Evolutionary conservation across 2,329 filamentous ascomycete genomes (phyloP), one percentile per base, ranked within the genome.

Genomic region (Lecanosticta acicola): DNA sequence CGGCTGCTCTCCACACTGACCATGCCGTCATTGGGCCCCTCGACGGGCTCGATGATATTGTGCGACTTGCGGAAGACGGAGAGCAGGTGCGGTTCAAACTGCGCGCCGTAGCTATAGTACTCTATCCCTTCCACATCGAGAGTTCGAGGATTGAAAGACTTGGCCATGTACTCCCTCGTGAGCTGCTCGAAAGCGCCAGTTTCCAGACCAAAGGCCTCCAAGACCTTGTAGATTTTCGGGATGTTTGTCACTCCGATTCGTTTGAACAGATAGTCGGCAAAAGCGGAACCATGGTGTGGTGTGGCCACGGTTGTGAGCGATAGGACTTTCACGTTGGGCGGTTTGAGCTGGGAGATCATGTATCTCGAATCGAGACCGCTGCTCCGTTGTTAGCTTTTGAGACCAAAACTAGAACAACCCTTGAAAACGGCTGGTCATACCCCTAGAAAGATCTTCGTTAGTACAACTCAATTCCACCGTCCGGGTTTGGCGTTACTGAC

Each of bases 311-410:
- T 83, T 0, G 80, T 83, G 54, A 83, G 62, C 0, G 79, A 82
- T 32, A 89, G 74, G 48, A 95, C 85, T 61, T 87, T 87, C 54
- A 95, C 87, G 41, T 82, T 78, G 2, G 69, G 67, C 8, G 78
- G 78, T 40, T 72, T 71, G 17, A 83, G 65, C 34, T 67, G 71
- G 48, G 76, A 80, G 55, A 83, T 79, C 77, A 83, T 81, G 55
- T 81, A 81, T 47, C 80, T 71, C 24, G 80, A 73, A 59, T 83
- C 80, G 41, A 83, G 73, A 7, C 80, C 80, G 43, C 80, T 80
- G 56, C n/a, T n/a, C n/a, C n/a, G n/a, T n/a, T n/a, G n/a, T n/a
- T n/a, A n/a, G n/a, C n/a, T n/a, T n/a, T n/a, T n/a, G 24, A 11
- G 11, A 29, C 11, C 24, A 29, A 11, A 29, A 29, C n/a, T n/a